Evolutionary conservation across 2,329 filamentous ascomycete species (phyloP), one percentile per base, ranked within the genome.

Genomic region (Calonectria naviculata): DNA sequence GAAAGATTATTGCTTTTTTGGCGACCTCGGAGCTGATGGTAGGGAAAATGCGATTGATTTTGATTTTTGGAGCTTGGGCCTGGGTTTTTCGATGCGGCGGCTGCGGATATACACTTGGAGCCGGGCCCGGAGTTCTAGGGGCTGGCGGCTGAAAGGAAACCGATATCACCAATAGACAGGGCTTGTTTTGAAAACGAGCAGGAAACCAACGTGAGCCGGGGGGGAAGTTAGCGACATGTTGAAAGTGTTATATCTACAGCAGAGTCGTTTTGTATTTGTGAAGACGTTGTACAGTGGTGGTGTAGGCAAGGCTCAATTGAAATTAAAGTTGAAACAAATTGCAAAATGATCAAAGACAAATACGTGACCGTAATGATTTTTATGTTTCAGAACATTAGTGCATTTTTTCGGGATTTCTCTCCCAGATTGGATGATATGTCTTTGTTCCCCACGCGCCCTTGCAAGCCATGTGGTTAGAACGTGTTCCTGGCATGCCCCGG

Each of bases 31-130:
- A 71, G 73, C 69, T 74, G 67, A 65, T 65, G 61, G 61, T 68
- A 67, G 69, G 52, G 56, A 78, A 78, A 78, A 75, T 68, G 67
- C 65, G 63, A 72, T 78, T 78, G 75, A 75, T 77, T 78, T 78
- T 78, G 73, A 71, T 76, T 77, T 78, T 42, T 70, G 74, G 71
- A 71, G 70, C 74, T 73, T 76, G 71, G 73, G 68, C 63, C 56
- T 70, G 68, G 62, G 38, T 66, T 69, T 65, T 36, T 63, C 47
- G 38, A 42, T 46, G 42, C 42, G 31, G 61, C 36, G 46, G 65
- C 65, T 71, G 69, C 49, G 61, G 61, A 68, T 60, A 68, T 64
- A 71, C 60, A 71, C 69, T 56, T 56, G 69, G 58, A 65, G 61
- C 41, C 46, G 15, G 61, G 31, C 26, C 56, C 67, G 42, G 64